Percentiles rank a stretch among this genome's conserved stretches.
phyloP scores from a whole-genome alignment of 345 rosid species.

The Gossypium australe region DNA sequence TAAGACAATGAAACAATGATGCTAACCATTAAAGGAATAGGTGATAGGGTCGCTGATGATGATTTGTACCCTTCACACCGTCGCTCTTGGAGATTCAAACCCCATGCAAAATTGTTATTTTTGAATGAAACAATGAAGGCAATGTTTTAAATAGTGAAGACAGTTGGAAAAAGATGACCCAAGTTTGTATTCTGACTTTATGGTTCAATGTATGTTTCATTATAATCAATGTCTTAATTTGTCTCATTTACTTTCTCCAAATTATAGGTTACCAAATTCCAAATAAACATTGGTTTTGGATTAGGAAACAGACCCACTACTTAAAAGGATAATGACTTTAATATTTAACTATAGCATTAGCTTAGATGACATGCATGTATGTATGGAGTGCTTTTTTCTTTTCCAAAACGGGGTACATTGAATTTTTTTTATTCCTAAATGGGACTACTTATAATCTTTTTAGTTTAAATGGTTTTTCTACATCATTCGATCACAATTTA shows the following conservation, averaged over 20 bases:
- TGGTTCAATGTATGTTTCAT: conserved; percentile 4
- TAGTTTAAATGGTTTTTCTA: no score
- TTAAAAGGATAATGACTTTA: neutral
- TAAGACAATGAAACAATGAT: neutral
- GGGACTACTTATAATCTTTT: no score
- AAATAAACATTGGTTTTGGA: neutral
- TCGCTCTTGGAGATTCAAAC: neutral
- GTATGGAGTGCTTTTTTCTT: no score
- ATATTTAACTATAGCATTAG: neutral
- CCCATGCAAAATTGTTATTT: neutral
- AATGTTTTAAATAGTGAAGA: neutral
- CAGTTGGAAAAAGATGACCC: neutral
- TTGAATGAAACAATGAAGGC: neutral
- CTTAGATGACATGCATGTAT: neutral
- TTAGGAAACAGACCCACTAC: neutral
- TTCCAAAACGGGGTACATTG: neutral
- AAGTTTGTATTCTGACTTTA: neutral
- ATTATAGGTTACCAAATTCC: neutral
- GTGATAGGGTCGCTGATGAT: neutral
- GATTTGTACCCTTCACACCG: neutral
- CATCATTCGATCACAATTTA: no score
- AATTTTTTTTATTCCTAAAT: no score
- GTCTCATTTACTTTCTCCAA: neutral
- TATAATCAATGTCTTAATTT: neutral
- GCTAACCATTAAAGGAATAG: neutral